Percentiles rank a stretch among this genome's conserved stretches.
phyloP scores from a whole-genome alignment of 73 alveolate species.

The Paramecium bursaria region DNA sequence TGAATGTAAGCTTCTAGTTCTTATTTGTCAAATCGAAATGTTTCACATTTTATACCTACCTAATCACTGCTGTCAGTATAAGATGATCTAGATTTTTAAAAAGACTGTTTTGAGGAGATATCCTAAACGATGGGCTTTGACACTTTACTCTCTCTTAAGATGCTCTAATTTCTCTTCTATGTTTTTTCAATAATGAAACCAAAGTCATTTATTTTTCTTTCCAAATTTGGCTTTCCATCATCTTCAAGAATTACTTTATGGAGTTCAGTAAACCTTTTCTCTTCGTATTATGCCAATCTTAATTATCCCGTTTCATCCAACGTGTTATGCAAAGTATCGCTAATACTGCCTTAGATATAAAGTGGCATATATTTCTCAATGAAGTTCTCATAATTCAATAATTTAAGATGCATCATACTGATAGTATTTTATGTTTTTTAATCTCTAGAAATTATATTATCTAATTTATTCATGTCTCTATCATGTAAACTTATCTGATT shows the following conservation, averaged over 20 bases:
- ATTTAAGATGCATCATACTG: constrained; percentile 7
- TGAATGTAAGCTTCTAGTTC: too few relatives aligned
- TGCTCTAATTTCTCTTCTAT: constrained; percentile 38
- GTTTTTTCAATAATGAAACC: not conserved
- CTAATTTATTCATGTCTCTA: not conserved
- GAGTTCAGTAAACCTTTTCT: constrained; percentile 23
- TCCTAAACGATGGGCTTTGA: too few relatives aligned
- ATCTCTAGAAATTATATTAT: too few relatives aligned
- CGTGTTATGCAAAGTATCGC: constrained; percentile 41
- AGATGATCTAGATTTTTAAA: too few relatives aligned
- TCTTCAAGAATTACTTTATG: constrained; percentile 25
- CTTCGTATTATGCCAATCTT: constrained; percentile 20
- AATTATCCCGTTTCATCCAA: not conserved
- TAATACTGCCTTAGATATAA: not conserved
- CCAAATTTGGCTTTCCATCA: constrained; percentile 50
- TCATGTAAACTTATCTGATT: not conserved
- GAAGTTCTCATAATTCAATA: constrained; percentile 13
- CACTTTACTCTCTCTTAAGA: too few relatives aligned
- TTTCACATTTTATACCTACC: too few relatives aligned
- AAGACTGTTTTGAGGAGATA: too few relatives aligned
- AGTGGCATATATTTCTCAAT: constrained; percentile 53
- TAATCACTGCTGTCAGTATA: too few relatives aligned
- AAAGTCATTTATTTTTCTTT: constrained; percentile 24
- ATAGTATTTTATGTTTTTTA: too few relatives aligned
- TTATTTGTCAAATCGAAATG: too few relatives aligned